Evolutionary conservation across 371 early-diverging fungal species (phyloP), one percentile per base, ranked within the genome.

Genomic region (Entomophthora muscae): DNA sequence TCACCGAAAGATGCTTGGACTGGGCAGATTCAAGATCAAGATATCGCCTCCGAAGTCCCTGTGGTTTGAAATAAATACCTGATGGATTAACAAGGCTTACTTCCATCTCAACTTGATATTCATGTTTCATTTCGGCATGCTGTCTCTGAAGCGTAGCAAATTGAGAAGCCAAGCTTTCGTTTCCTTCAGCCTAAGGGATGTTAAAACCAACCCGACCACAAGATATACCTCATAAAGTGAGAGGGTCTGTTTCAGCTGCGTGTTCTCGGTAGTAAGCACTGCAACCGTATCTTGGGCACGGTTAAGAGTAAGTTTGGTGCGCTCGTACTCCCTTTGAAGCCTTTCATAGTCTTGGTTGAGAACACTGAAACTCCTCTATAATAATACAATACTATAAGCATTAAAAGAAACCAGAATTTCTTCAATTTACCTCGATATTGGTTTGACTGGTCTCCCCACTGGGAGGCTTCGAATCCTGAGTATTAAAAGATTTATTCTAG

Each of bases 51-150:
- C 33, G 32, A 26, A 61, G 33, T 21, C 42, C 61, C 61, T 61
- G 31, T 28, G 21, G 3, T 32, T 32, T 51, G 22, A 51, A 22
- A 12, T 32, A 32, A 32, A 12, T 21, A 22, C 26, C 2, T 30
- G n/a, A 21, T 3, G 23, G 10, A 31, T 61, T 23, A 2, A n/a
- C 12, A 26, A 22, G 28, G 27, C 5, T n/a, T 32, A 61, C 61
- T 10, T 61, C 42, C 42, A 61, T 33, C 27, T 51, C 57, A 3
- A 42, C 42, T 10, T 31, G 32, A 32, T 61, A 61, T 51, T 61
- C 42, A 33, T 61, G 24, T 26, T 61, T 61, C 61, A 61, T 33
- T 26, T 30, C 61, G 27, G 61, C 61, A 51, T 61, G 61, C 42
- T 61, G 33, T 2, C 31, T 7, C 27, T 61, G 61, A 26, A 61